These are phyloP conservation scores for Ceratocystiopsis sp. DNA, from an alignment of 2,329 filamentous ascomycete species.

Conservation along the genomic window DNA sequence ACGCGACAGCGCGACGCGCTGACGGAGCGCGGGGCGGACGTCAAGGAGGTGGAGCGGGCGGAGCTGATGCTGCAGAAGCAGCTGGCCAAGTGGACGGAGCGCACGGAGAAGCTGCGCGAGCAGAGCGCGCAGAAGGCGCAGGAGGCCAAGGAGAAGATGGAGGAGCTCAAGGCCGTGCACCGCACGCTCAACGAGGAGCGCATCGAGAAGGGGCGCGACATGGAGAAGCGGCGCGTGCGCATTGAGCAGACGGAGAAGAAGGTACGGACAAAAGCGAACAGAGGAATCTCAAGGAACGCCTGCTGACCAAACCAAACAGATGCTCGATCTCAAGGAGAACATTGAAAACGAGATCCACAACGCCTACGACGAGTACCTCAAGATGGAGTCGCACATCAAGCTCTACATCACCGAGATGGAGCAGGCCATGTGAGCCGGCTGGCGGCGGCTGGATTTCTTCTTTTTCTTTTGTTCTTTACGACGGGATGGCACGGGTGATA, in stretches of 20 bases:
- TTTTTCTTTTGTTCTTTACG: too few relatives aligned
- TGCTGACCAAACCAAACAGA: conserved; percentile 31
- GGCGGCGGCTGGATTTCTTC: too few relatives aligned
- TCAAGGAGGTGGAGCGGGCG: conserved; percentile 77
- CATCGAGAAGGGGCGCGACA: conserved; percentile 72
- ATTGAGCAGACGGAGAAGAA: conserved; percentile 99
- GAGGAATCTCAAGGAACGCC: too few relatives aligned
- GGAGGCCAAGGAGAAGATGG: conserved; percentile 74
- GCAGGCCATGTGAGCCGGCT: conserved; percentile 44
- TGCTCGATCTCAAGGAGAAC: conserved; percentile 93
- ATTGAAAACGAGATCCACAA: conserved; percentile 87
- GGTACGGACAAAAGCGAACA: conserved; percentile 31
- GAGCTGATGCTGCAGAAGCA: conserved; percentile 74
- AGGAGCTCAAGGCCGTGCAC: conserved; percentile 68
- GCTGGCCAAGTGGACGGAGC: conserved; percentile 67
- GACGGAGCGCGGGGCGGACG: conserved; percentile 73
- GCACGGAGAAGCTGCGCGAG: conserved; percentile 68
- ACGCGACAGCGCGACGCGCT: conserved; percentile 72
- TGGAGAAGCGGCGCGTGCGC: conserved; percentile 77
- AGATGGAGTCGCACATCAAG: conserved; percentile 94
- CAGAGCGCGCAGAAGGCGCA: conserved; percentile 68
- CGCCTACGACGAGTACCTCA: conserved; percentile 86
- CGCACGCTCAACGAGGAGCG: conserved; percentile 69
- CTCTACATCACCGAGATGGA: conserved; percentile 99
- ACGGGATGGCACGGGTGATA: too few relatives aligned